A percentile compares a stretch with the other conserved stretches of the same genome.
Conservation (phyloP, 306 rosid genomes). For the Cotoneaster glaucophyllus region DNA sequence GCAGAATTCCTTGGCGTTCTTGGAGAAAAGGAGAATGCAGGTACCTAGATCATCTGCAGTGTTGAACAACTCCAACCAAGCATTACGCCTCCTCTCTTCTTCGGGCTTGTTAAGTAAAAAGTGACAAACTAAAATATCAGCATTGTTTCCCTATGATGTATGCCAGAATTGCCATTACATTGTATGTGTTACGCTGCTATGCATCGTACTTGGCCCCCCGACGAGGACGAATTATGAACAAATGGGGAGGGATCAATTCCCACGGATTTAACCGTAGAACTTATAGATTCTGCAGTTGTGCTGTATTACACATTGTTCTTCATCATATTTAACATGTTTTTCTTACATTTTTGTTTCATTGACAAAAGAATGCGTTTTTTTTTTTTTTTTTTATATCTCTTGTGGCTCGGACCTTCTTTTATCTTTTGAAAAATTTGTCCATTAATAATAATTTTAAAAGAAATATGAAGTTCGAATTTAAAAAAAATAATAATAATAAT, state of each 20-base stretch:
- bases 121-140: slow-evolving; percentile 2
- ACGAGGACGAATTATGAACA: neutral
- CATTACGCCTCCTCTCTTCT: slow-evolving; percentile 61
- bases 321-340: neutral
- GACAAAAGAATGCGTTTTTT: neutral
- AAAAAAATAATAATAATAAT: no score
- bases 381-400: neutral
- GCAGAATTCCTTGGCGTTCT: slow-evolving; percentile 65
- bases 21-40: slow-evolving; percentile 62
- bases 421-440: neutral
- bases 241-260: neutral
- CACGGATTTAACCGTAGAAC: neutral
- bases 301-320: neutral
- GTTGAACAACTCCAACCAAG: slow-evolving; percentile 72
- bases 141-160: neutral
- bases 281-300: neutral
- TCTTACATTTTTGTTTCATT: neutral
- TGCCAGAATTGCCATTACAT: neutral
- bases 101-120: slow-evolving; percentile 49
- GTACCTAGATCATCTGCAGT: slow-evolving; percentile 69
- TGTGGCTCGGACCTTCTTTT: neutral
- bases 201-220: neutral
- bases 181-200: neutral
- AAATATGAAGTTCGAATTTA: no score
- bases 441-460: no score